A percentile compares a stretch with the other conserved stretches of the same genome.
These are phyloP conservation scores for Quercus aquifolioides DNA, from an alignment of 306 rosid species.

Conservation along the genomic window DNA sequence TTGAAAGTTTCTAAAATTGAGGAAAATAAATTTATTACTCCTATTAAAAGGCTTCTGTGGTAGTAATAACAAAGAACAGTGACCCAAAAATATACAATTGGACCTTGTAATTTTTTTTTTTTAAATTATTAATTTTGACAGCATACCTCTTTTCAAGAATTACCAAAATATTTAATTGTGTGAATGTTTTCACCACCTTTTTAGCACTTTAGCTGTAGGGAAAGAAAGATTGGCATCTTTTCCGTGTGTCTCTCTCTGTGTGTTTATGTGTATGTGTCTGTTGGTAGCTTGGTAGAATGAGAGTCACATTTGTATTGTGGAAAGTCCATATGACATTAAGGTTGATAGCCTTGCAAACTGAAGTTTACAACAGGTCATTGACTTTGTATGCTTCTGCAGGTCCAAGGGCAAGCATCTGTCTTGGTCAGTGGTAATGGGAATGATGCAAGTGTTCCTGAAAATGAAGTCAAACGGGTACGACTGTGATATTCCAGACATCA, in stretches of 20 bases:
- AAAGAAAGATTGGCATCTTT: neutral
- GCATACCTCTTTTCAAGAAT: neutral
- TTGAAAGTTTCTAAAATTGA: neutral
- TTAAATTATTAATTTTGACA: neutral
- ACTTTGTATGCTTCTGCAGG: slow-evolving; percentile 51
- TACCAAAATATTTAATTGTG: neutral
- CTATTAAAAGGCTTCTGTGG: too few species aligned
- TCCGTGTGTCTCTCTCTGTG: neutral
- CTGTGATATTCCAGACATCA: slow-evolving; percentile 22
- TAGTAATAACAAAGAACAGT: neutral
- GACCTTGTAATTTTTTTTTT: neutral
- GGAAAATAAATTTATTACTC: neutral
- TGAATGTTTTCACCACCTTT: neutral
- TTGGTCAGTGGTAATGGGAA: slow-evolving; percentile 46
- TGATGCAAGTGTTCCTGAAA: slow-evolving; percentile 75
- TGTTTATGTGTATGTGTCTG: too few species aligned
- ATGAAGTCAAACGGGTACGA: slow-evolving; percentile 55
- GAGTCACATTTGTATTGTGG: neutral
- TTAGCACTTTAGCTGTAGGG: neutral
- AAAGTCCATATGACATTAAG: neutral
- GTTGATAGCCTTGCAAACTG: slow-evolving; percentile 1
- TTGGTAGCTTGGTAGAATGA: too few species aligned
- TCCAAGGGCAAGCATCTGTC: slow-evolving; percentile 41
- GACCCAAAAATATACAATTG: neutral
- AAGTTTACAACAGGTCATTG: neutral